Conservation (phyloP, 1,284 basidiomycete species). For the Tremellales sp. region DNA sequence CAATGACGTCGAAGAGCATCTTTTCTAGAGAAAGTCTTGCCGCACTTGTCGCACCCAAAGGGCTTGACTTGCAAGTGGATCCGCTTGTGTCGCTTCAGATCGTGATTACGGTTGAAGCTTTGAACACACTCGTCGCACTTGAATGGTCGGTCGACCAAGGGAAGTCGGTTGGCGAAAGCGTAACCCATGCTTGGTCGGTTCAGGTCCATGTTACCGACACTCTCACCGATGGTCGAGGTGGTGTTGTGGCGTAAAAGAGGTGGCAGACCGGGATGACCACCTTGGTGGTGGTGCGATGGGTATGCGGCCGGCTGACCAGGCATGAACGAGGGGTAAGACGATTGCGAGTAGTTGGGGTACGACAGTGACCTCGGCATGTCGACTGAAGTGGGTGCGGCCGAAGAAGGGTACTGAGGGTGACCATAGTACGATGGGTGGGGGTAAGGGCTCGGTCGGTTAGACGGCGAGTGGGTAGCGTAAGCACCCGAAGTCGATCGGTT, state of each 20-base stretch:
- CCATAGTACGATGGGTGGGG: constrained; percentile 13
- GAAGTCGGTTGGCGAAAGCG: constrained; percentile 32
- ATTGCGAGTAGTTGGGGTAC: constrained; percentile 30
- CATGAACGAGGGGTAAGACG: constrained; percentile 13
- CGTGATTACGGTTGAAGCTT: constrained; percentile 51
- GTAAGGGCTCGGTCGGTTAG: constrained; percentile 6
- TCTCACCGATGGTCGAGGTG: constrained; percentile 18
- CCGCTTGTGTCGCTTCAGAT: constrained; percentile 50
- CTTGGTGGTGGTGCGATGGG: constrained; percentile 14
- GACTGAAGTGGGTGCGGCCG: constrained; percentile 14
- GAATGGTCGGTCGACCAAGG: constrained; percentile 45
- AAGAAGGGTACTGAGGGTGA: constrained; percentile 11
- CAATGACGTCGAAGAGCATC: constrained; percentile 51
- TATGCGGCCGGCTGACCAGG: constrained; percentile 9
- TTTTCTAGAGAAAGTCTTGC: constrained; percentile 51
- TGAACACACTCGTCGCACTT: constrained; percentile 50
- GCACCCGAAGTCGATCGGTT: constrained; percentile 4
- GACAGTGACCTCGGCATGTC: constrained; percentile 45
- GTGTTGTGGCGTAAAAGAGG: constrained; percentile 30
- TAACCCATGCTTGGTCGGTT: constrained; percentile 22
- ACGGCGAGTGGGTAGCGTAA: constrained; percentile 6
- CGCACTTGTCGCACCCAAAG: constrained; percentile 49
- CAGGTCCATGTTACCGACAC: constrained; percentile 14
- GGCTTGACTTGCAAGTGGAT: constrained; percentile 51
- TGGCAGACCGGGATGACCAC: constrained; percentile 16